phyloP scores from a whole-genome alignment of 306 rosid species.

The Senna tora region DNA sequence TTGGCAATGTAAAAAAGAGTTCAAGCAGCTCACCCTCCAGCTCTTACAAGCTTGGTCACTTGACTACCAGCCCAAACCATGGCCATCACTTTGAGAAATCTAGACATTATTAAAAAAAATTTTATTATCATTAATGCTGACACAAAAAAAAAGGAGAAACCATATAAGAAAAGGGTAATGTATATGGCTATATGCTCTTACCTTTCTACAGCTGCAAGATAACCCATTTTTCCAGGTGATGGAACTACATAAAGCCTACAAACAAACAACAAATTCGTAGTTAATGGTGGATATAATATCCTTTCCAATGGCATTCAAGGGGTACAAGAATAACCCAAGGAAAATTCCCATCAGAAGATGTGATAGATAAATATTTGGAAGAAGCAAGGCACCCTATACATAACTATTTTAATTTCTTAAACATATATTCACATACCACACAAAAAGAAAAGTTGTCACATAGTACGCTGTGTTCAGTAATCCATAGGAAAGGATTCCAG shows the following conservation, averaged over 20 bases:
- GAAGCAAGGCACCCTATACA: background rate
- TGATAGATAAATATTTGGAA: conserved; percentile 7
- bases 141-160: conserved; percentile 6
- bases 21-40: conserved; percentile 75
- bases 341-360: conserved; percentile 1
- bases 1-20: conserved; percentile 15
- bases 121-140: conserved; percentile 14
- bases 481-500: conserved; percentile 86
- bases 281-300: conserved; percentile 21
- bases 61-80: conserved; percentile 99
- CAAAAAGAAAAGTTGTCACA: conserved; percentile 77
- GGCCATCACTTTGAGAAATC: conserved; percentile 91
- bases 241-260: conserved; percentile 89
- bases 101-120: conserved; percentile 39
- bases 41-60: conserved; percentile 85
- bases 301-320: background rate
- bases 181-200: conserved; percentile 14
- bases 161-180: background rate
- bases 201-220: conserved; percentile 81
- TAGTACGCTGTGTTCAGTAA: conserved; percentile 86
- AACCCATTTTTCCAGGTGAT: conserved; percentile 84
- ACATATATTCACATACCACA: conserved; percentile 60
- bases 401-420: conserved; percentile 4
- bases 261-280: conserved; percentile 32
- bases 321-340: conserved; percentile 1